A percentile compares a stretch with the other conserved stretches of the same genome.
Evolutionary conservation across 2,329 filamentous ascomycete genomes (phyloP).

Genomic region (Passalora sequoiae): DNA sequence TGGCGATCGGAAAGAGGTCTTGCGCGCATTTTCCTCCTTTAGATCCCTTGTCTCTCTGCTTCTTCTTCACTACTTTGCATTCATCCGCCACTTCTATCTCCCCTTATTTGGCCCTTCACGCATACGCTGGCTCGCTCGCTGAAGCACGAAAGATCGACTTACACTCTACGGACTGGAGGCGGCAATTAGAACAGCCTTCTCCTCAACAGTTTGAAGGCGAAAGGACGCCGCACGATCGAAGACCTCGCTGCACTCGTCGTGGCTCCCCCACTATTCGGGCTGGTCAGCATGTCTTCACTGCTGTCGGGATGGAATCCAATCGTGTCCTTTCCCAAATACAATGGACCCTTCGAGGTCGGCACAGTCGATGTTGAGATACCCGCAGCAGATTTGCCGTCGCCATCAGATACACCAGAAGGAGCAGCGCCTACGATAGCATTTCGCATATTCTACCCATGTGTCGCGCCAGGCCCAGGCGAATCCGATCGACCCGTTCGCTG

Average conservation of each 20-base stretch:
- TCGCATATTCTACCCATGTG: slow-evolving; percentile 74
- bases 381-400: slow-evolving; percentile 51
- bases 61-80: too few species aligned
- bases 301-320: slow-evolving; percentile 56
- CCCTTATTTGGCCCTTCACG: not conserved
- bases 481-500: slow-evolving; percentile 61
- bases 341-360: slow-evolving; percentile 72
- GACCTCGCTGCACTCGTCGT: slow-evolving; percentile 1
- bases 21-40: too few species aligned
- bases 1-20: too few species aligned
- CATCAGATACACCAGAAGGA: slow-evolving; percentile 51
- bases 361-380: slow-evolving; percentile 78
- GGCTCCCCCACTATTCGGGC: slow-evolving; percentile 1
- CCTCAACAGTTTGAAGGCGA: not conserved
- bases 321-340: slow-evolving; percentile 68
- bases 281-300: slow-evolving; percentile 36
- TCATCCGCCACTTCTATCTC: too few species aligned
- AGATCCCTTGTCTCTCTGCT: too few species aligned
- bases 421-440: slow-evolving; percentile 69
- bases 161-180: not conserved
- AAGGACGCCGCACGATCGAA: not conserved
- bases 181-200: not conserved
- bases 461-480: slow-evolving; percentile 31
- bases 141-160: not conserved
- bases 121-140: not conserved